Conservation (phyloP, 345 rosid species). For the Mallotus nudiflorus region DNA sequence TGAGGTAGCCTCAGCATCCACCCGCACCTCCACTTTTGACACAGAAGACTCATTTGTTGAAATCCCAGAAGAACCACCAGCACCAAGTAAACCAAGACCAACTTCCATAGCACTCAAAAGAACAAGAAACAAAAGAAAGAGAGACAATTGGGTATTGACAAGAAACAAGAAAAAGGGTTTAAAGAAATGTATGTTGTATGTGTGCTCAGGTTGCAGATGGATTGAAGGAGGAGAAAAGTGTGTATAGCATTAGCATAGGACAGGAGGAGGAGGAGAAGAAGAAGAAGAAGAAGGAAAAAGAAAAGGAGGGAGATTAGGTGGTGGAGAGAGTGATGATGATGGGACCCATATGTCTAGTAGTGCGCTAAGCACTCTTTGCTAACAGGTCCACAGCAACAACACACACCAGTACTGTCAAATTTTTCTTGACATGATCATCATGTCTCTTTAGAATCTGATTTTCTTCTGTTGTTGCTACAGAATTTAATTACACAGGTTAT, state of each 20-base stretch:
- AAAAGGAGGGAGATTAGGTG: conserved; percentile 34
- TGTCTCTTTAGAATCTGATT: conserved; percentile 44
- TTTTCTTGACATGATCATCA: conserved; percentile 41
- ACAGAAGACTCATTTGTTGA: conserved; percentile 35
- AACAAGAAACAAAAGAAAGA: not conserved
- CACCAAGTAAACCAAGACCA: conserved; percentile 39
- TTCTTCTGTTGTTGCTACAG: conserved; percentile 33
- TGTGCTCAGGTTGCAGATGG: not conserved
- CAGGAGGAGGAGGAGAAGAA: conserved; percentile 8
- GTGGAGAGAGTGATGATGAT: conserved; percentile 68
- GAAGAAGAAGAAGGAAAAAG: conserved; percentile 12
- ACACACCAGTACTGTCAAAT: conserved; percentile 15
- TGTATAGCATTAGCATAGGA: not conserved
- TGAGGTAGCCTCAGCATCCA: conserved; percentile 41
- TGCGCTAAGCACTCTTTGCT: conserved; percentile 70
- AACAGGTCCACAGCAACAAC: conserved; percentile 21
- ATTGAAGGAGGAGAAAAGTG: conserved; percentile 13
- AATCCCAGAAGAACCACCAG: conserved; percentile 23
- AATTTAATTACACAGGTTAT: conserved; percentile 2
- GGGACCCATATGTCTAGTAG: conserved; percentile 80
- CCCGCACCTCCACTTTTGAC: conserved; percentile 40
- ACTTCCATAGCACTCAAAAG: conserved; percentile 30
- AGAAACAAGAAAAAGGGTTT: conserved; percentile 5
- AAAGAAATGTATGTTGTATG: not conserved
- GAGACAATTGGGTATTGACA: not conserved